These are phyloP conservation scores for Phialocephala subalpina DNA, from an alignment of 2,329 filamentous ascomycete genomes.

Conservation along the genomic window DNA sequence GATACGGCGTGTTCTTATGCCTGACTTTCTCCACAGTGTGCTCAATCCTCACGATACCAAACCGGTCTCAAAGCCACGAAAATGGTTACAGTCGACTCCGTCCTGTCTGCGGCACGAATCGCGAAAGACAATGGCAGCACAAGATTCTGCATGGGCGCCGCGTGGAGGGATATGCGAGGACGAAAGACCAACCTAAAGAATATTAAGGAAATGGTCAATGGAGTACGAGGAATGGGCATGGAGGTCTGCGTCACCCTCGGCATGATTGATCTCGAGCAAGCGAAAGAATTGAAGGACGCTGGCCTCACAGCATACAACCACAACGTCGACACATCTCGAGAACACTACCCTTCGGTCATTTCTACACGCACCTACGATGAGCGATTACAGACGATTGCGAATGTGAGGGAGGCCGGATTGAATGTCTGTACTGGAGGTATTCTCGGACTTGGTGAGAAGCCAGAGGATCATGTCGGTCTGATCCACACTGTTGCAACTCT, in stretches of 20 bases:
- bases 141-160: constrained; percentile 94
- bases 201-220: constrained; percentile 85
- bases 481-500: constrained; percentile 84
- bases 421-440: constrained; percentile 93
- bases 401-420: constrained; percentile 86
- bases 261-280: constrained; percentile 87
- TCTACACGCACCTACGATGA: constrained; percentile 89
- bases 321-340: constrained; percentile 89
- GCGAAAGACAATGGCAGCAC: constrained; percentile 88
- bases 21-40: constrained; percentile 56
- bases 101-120: constrained; percentile 78
- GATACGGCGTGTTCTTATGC: not conserved
- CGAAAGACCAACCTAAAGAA: constrained; percentile 85
- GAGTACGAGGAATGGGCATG: constrained; percentile 84
- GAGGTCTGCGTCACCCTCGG: constrained; percentile 93
- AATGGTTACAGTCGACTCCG: constrained; percentile 80
- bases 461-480: constrained; percentile 81
- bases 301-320: constrained; percentile 94
- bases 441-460: constrained; percentile 81
- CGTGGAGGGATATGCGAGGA: constrained; percentile 93
- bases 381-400: constrained; percentile 77
- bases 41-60: constrained; percentile 83
- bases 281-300: constrained; percentile 81
- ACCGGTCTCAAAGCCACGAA: constrained; percentile 82
- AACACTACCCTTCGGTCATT: constrained; percentile 88